A percentile compares a stretch with the other conserved stretches of the same genome.
phyloP scores from a whole-genome alignment of 306 rosid genomes.

The Malus fusca region DNA sequence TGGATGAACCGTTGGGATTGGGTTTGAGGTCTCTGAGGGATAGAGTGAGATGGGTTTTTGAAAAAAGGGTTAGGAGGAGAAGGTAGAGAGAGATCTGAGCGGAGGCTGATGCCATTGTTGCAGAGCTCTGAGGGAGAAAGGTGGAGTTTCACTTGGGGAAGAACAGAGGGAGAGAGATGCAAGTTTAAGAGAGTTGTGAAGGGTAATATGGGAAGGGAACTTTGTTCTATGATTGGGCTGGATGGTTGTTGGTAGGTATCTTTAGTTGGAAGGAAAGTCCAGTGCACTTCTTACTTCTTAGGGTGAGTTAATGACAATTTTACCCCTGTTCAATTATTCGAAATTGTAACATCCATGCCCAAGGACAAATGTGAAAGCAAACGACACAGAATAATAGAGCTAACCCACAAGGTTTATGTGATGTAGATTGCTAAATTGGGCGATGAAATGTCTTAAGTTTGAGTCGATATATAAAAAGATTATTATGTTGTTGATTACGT shows the following conservation, averaged over 20 bases:
- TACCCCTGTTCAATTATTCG: not conserved
- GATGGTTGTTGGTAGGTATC: not conserved
- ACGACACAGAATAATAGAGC: no score
- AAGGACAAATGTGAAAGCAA: no score
- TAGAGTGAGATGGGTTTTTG: slow-evolving; percentile 11
- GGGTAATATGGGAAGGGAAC: not conserved
- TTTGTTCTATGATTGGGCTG: not conserved
- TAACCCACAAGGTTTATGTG: no score
- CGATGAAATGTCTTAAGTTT: no score
- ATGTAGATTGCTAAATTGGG: no score
- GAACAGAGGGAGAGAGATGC: not conserved
- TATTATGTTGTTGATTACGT: no score
- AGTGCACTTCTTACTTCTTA: not conserved
- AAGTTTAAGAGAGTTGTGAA: not conserved
- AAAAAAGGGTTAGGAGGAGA: slow-evolving; percentile 13
- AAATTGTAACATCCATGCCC: not conserved
- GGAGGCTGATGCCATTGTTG: slow-evolving; percentile 29
- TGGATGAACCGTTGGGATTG: slow-evolving; percentile 1
- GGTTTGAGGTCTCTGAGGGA: slow-evolving; percentile 12
- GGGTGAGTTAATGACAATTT: not conserved
- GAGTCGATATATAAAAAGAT: no score
- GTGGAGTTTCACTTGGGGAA: not conserved
- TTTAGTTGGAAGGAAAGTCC: not conserved
- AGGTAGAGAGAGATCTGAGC: slow-evolving; percentile 13
- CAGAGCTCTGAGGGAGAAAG: not conserved